A percentile compares a stretch with the other conserved stretches of the same genome.
Evolutionary conservation across 2,329 filamentous ascomycete genomes (phyloP).

Genomic region (Akanthomyces lecanii): DNA sequence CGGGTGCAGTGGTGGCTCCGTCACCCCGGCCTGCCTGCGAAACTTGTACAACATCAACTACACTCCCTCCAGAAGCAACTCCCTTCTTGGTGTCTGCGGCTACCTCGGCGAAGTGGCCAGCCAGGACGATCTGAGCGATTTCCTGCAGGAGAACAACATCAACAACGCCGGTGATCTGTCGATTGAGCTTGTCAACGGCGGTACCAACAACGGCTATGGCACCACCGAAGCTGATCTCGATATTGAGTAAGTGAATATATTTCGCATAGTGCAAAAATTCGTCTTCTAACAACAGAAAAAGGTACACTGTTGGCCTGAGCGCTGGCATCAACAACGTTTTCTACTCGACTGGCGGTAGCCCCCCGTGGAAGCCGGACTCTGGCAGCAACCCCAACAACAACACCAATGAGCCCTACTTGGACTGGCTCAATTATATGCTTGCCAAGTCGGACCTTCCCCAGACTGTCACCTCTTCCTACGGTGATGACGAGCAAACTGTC

Average conservation of each 20-base stretch:
- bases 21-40: constrained; percentile 3
- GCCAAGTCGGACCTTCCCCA: constrained; percentile 5
- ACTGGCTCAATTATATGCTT: constrained; percentile 15
- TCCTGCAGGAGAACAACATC: neutral
- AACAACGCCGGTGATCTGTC: neutral
- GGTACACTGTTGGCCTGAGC: constrained; percentile 10
- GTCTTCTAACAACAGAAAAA: neutral
- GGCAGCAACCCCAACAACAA: constrained; percentile 14
- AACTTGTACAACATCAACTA: constrained; percentile 14
- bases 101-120: constrained; percentile 9
- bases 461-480: constrained; percentile 16
- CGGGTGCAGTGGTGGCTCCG: neutral
- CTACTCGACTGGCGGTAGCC: constrained; percentile 12
- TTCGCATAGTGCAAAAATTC: neutral
- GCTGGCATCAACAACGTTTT: constrained; percentile 14
- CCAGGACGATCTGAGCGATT: constrained; percentile 3
- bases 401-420: constrained; percentile 16
- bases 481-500: constrained; percentile 12
- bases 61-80: constrained; percentile 4
- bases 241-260: neutral
- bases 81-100: constrained; percentile 8
- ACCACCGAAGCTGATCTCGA: constrained; percentile 15
- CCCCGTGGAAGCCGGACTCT: constrained; percentile 6
- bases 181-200: constrained; percentile 11
- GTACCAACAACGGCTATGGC: neutral